Conservation (phyloP, 2,329 filamentous ascomycete genomes). For the Whalleya microplaca region DNA sequence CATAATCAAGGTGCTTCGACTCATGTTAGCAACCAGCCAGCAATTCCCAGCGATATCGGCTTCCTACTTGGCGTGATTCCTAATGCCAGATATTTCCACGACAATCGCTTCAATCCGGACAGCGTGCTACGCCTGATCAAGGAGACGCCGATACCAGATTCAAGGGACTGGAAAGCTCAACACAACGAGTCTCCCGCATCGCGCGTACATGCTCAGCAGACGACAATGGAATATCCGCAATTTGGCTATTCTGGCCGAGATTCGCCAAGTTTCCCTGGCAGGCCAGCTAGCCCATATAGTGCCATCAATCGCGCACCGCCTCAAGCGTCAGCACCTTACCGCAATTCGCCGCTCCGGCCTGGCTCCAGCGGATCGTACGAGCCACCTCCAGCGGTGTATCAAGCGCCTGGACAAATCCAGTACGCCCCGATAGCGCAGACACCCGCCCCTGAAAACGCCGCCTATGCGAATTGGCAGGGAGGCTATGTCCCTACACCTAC, state of each 20-base stretch:
- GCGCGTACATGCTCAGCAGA: constrained; percentile 44
- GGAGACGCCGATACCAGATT: constrained; percentile 67
- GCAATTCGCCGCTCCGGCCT: constrained; percentile 56
- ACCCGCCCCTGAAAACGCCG: constrained; percentile 18
- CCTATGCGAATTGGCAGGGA: constrained; percentile 30
- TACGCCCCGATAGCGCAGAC: constrained; percentile 34
- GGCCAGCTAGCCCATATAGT: constrained; percentile 54
- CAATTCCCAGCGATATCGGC: constrained; percentile 72
- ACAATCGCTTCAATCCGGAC: constrained; percentile 69
- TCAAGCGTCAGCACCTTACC: constrained; percentile 48
- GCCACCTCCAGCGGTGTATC: constrained; percentile 42
- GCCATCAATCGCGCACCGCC: constrained; percentile 41
- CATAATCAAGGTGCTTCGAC: constrained; percentile 50
- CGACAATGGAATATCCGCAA: constrained; percentile 48
- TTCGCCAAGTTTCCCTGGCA: constrained; percentile 35
- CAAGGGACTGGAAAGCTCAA: constrained; percentile 55
- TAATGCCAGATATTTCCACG: constrained; percentile 71
- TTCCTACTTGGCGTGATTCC: constrained; percentile 76
- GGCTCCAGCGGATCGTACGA: constrained; percentile 50
- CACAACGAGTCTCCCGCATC: constrained; percentile 35
- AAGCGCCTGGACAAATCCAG: constrained; percentile 27
- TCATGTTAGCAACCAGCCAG: constrained; percentile 51
- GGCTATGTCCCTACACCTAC: constrained; percentile 20
- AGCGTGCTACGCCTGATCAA: constrained; percentile 75
- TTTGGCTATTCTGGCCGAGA: constrained; percentile 33